Conservation (phyloP, 2,329 filamentous ascomycete species). For the Cercospora sp. region DNA sequence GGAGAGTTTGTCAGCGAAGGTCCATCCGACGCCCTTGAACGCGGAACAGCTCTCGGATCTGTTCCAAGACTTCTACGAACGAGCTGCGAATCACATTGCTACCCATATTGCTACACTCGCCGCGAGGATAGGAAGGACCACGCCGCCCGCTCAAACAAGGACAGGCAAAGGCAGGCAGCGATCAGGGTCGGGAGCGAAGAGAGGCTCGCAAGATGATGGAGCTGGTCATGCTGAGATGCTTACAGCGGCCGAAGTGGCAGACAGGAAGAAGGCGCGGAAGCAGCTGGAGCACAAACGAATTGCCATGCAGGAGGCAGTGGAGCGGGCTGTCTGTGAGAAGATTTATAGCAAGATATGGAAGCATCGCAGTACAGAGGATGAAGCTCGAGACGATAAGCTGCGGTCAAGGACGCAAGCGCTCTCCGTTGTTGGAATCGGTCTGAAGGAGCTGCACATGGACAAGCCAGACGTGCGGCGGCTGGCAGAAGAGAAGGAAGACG, state of each 20-base stretch:
- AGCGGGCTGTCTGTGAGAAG: slow-evolving; percentile 60
- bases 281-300: slow-evolving; percentile 74
- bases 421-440: slow-evolving; percentile 84
- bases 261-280: slow-evolving; percentile 75
- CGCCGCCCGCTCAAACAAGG: slow-evolving; percentile 58
- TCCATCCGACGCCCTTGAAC: slow-evolving; percentile 78
- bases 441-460: slow-evolving; percentile 80
- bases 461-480: slow-evolving; percentile 59
- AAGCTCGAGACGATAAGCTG: slow-evolving; percentile 90
- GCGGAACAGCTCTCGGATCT: slow-evolving; percentile 80
- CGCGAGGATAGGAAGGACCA: slow-evolving; percentile 69
- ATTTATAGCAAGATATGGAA: slow-evolving; percentile 83
- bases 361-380: slow-evolving; percentile 87
- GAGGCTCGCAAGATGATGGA: slow-evolving; percentile 32
- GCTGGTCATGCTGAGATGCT: slow-evolving; percentile 66
- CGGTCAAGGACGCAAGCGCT: slow-evolving; percentile 91
- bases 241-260: slow-evolving; percentile 78
- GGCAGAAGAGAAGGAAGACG: slow-evolving; percentile 54
- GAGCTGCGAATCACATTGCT: slow-evolving; percentile 76
- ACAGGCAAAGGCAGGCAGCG: slow-evolving; percentile 54
- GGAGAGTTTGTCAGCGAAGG: slow-evolving; percentile 82
- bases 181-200: slow-evolving; percentile 42
- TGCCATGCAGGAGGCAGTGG: slow-evolving; percentile 85
- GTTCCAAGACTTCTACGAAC: slow-evolving; percentile 91
- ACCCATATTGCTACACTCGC: slow-evolving; percentile 83